These are phyloP conservation scores for Lepiota venenata DNA, from an alignment of 768 basidiomycete species.

Conservation along the genomic window DNA sequence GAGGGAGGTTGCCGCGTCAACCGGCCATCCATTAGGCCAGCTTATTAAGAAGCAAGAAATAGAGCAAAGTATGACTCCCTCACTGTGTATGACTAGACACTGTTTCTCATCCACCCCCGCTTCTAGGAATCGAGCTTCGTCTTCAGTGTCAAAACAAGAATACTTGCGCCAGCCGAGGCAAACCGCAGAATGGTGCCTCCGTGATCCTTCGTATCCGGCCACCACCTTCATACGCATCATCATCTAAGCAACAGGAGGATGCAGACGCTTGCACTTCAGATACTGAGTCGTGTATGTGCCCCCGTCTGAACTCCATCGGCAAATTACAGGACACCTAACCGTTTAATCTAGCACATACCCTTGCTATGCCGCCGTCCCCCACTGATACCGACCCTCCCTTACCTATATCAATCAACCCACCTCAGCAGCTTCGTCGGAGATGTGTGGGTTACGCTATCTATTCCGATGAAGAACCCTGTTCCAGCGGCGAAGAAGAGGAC, in stretches of 20 bases:
- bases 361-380: conserved; percentile 3
- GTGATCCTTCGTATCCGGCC: conserved; percentile 24
- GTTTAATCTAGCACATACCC: background rate
- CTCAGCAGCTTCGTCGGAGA: conserved; percentile 22
- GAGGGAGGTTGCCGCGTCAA: conserved; percentile 48
- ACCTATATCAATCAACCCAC: conserved; percentile 8
- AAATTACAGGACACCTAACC: background rate
- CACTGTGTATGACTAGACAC: background rate
- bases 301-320: background rate
- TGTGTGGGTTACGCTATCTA: conserved; percentile 37
- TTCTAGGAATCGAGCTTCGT: conserved; percentile 38
- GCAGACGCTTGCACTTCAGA: conserved; percentile 1
- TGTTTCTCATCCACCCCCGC: conserved; percentile 6
- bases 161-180: conserved; percentile 30
- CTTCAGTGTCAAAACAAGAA: conserved; percentile 39
- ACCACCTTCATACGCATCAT: conserved; percentile 3
- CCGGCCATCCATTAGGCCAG: conserved; percentile 46
- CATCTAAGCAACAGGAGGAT: background rate
- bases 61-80: conserved; percentile 37
- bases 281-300: conserved; percentile 1
- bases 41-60: conserved; percentile 45
- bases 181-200: conserved; percentile 38
- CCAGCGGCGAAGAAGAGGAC: conserved; percentile 21
- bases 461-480: conserved; percentile 37
- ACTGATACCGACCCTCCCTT: conserved; percentile 14